phyloP scores from a whole-genome alignment of 805 yeast genomes.

The Candida michaelii region DNA sequence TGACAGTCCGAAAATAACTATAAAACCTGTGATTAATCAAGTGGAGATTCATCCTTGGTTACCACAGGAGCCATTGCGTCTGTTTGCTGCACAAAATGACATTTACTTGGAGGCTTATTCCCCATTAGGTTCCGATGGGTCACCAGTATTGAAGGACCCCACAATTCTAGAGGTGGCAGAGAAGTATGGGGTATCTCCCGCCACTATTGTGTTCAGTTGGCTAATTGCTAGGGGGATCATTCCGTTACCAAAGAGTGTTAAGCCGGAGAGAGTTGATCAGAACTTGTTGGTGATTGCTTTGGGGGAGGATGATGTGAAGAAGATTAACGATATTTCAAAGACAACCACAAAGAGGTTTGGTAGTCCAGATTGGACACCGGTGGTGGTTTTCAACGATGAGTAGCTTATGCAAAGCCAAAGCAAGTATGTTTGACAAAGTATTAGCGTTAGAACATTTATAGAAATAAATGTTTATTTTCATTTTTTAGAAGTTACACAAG shows the following conservation, averaged over 20 bases:
- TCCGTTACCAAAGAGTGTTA: slow-evolving; percentile 38
- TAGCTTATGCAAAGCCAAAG: too few species aligned
- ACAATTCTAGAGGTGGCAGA: slow-evolving; percentile 45
- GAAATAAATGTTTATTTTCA: too few species aligned
- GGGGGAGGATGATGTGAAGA: slow-evolving; percentile 35
- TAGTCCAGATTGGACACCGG: slow-evolving; percentile 15
- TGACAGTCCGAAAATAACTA: slow-evolving; percentile 32
- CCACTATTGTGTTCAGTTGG: slow-evolving; percentile 52
- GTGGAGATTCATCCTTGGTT: slow-evolving; percentile 43
- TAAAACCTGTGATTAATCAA: slow-evolving; percentile 36
- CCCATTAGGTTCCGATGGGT: slow-evolving; percentile 64
- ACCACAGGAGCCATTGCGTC: slow-evolving; percentile 62
- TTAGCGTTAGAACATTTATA: too few species aligned
- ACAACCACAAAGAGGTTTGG: slow-evolving; percentile 14
- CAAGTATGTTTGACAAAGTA: too few species aligned
- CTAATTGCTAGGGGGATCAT: slow-evolving; percentile 39
- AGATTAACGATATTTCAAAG: slow-evolving; percentile 25
- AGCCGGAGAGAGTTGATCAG: slow-evolving; percentile 27
- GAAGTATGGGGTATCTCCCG: slow-evolving; percentile 43
- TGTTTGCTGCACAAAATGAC: slow-evolving; percentile 52
- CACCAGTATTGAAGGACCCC: slow-evolving; percentile 52
- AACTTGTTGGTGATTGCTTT: slow-evolving; percentile 37
- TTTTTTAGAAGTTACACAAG: too few species aligned
- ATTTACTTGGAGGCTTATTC: slow-evolving; percentile 74
- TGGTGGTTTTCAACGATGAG: slow-evolving; percentile 14